Evolutionary conservation across 2,329 filamentous ascomycete genomes (phyloP).

Genomic region (Diaporthe citrichinensis): DNA sequence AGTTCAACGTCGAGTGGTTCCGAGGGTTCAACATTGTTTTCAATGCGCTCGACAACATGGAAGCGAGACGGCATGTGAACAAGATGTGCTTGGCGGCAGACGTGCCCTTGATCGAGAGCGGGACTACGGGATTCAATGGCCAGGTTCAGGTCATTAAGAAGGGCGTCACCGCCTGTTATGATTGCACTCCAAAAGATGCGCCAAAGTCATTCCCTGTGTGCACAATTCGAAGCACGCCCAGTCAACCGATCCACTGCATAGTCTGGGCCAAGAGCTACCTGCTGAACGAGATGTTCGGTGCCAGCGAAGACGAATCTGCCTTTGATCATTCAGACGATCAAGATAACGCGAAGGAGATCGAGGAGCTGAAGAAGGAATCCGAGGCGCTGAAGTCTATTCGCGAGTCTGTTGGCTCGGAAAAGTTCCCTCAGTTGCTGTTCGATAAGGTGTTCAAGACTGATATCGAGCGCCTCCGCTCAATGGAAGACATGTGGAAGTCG

Average conservation of each 20-base stretch:
- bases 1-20: slow-evolving; percentile 93
- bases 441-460: slow-evolving; percentile 93
- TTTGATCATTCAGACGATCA: slow-evolving; percentile 85
- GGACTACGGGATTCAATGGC: slow-evolving; percentile 97
- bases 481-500: slow-evolving; percentile 97
- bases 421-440: slow-evolving; percentile 86
- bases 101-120: slow-evolving; percentile 93
- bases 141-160: slow-evolving; percentile 98
- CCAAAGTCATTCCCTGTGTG: slow-evolving; percentile 97
- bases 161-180: slow-evolving; percentile 93
- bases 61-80: slow-evolving; percentile 94
- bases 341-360: slow-evolving; percentile 90
- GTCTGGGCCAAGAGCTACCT: slow-evolving; percentile 99
- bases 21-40: slow-evolving; percentile 87
- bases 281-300: slow-evolving; percentile 93
- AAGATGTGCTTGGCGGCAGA: slow-evolving; percentile 95
- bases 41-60: slow-evolving; percentile 96
- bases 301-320: slow-evolving; percentile 86
- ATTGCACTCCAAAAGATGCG: slow-evolving; percentile 89
- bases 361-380: slow-evolving; percentile 87
- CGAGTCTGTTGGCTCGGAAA: slow-evolving; percentile 81
- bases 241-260: slow-evolving; percentile 97
- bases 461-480: slow-evolving; percentile 83
- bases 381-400: slow-evolving; percentile 87
- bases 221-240: slow-evolving; percentile 96